phyloP scores from a whole-genome alignment of 225 moss, liverwort and hornwort species.

The Rhytidiadelphus loreus region DNA sequence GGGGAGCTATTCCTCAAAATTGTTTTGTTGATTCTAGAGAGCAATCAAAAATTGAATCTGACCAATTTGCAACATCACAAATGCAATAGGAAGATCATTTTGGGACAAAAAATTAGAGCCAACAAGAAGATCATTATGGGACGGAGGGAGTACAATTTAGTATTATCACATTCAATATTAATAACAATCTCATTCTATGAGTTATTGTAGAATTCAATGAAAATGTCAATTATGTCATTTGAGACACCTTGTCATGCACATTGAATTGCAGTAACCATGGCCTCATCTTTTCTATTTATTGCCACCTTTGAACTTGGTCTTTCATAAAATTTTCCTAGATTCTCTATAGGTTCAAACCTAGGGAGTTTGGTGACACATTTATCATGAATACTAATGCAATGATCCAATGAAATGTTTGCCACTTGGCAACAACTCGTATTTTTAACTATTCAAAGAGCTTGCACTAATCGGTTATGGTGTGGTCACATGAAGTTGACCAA shows the following conservation, averaged over 20 bases:
- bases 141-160: too few species aligned
- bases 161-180: neutral
- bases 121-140: too few species aligned
- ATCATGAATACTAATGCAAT: neutral
- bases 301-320: neutral
- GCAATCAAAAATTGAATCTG: too few species aligned
- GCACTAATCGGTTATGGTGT: rapidly evolving
- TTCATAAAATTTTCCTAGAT: neutral
- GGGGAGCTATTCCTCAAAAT: too few species aligned
- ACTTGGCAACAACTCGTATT: neutral
- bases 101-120: too few species aligned
- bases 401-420: neutral
- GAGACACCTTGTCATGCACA: neutral
- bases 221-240: neutral
- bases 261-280: neutral
- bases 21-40: too few species aligned
- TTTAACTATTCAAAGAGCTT: neutral
- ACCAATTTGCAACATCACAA: too few species aligned
- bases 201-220: neutral
- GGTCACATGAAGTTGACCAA: rapidly evolving
- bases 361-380: too few species aligned
- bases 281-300: rapidly evolving
- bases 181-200: neutral
- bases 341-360: neutral
- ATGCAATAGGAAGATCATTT: too few species aligned